Evolutionary conservation across 805 yeast genomes (phyloP).

Genomic region (Metschnikowia aberdeeniae): DNA sequence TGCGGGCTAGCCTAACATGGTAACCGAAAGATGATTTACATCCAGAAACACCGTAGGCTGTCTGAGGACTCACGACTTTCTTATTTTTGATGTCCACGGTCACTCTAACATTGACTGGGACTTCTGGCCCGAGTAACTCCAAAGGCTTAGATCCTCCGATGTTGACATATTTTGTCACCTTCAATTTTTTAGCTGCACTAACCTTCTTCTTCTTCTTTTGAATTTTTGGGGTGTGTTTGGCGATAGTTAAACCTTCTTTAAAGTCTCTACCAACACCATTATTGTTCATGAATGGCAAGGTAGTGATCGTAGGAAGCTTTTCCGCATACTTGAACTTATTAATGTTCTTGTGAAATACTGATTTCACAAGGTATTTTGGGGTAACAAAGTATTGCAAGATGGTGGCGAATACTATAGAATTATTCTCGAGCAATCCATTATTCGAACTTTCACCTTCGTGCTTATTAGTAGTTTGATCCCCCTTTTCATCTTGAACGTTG

Average conservation of each 20-base stretch:
- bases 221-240: conserved; percentile 36
- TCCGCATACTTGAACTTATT: conserved; percentile 59
- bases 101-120: conserved; percentile 76
- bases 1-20: conserved; percentile 61
- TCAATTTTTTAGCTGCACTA: conserved; percentile 36
- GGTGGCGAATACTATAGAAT: conserved; percentile 56
- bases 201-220: conserved; percentile 43
- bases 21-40: conserved; percentile 65
- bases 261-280: conserved; percentile 33
- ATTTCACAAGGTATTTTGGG: conserved; percentile 71
- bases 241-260: conserved; percentile 63
- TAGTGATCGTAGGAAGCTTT: conserved; percentile 65
- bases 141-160: conserved; percentile 61
- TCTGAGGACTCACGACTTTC: conserved; percentile 63
- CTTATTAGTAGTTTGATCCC: conserved; percentile 9
- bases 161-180: conserved; percentile 69
- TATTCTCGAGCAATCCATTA: conserved; percentile 21
- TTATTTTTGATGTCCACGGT: conserved; percentile 65
- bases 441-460: conserved; percentile 14
- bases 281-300: conserved; percentile 68
- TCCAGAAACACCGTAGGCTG: conserved; percentile 65
- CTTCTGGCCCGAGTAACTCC: conserved; percentile 50
- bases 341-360: conserved; percentile 48
- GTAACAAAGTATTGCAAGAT: conserved; percentile 78
- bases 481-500: conserved; percentile 26